Evolutionary conservation across 2,329 filamentous ascomycete species (phyloP), one percentile per base, ranked within the genome.

Genomic region (Microcera coccophila): DNA sequence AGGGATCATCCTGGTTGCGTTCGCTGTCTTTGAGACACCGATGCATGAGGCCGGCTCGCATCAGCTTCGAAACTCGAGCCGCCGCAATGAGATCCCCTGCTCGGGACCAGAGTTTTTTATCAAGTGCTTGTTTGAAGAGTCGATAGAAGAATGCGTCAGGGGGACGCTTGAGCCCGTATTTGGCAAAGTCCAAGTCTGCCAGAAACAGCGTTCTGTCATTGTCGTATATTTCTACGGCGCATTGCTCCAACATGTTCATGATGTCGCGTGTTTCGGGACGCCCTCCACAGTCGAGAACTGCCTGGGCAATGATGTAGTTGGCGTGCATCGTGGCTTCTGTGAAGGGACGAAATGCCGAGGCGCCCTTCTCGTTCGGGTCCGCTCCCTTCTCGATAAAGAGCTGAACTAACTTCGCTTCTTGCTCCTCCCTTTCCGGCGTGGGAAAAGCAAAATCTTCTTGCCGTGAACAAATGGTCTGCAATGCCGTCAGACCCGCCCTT

Each of bases 361-460:
- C 39, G 5, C 54, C 52, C 38, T 59, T 59, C 14, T 56, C 56
- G 31, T 59, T 59, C 15, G 56, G 56, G 34, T 59, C 47, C 8
- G 53, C 54, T 15, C 56, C 56, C 12, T 44, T 40, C 29, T 59
- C 49, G 36, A 59, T 56, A 12, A 59, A 40, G n/a, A 59, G 53
- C 35, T 50, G 50, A 26, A 50, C 55, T 3, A 59, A 39, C 41
- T 45, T 37, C n/a, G 54, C 56, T 31, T 59, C 54, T 38, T 59
- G 55, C 18, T 48, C 44, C 26, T 59, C 54, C 56, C 56, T 59
- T 20, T 54, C 48, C 24, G 48, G 44, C 22, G 43, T 52, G 15
- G 49, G 48, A 37, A 53, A 56, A 14, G 51, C 47, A 21, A 59
- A 55, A 12, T 54, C n/a, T n/a, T 32, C 54, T 4, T 48, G 52